These are phyloP conservation scores for Trametes elegans DNA, from an alignment of 768 basidiomycete genomes.

Conservation along the genomic window DNA sequence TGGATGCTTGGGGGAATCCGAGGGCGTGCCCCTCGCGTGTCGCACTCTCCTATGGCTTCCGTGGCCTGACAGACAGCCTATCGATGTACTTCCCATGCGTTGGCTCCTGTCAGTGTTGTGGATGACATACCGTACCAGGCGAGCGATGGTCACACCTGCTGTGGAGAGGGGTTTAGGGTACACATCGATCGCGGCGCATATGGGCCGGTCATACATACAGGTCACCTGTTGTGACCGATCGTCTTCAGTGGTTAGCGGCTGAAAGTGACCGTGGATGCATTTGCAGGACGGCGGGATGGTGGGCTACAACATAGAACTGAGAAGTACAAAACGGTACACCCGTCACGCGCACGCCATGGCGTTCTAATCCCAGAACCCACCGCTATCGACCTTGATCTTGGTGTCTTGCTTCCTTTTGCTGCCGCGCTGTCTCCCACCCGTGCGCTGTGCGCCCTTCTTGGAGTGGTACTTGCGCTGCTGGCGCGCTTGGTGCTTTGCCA, in stretches of 20 bases:
- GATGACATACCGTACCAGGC: conserved; percentile 3
- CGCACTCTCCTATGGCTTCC: not conserved
- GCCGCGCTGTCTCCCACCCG: conserved; percentile 66
- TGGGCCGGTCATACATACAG: not conserved
- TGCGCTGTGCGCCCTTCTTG: conserved; percentile 59
- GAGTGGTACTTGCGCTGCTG: conserved; percentile 79
- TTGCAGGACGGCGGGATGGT: no score
- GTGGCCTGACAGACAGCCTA: not conserved
- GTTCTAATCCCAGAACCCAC: conserved; percentile 48
- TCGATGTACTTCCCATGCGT: not conserved
- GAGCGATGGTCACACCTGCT: not conserved
- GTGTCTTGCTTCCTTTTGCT: conserved; percentile 85
- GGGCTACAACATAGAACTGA: not conserved
- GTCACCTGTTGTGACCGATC: no score
- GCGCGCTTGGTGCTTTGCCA: conserved; percentile 55
- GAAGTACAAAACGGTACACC: not conserved
- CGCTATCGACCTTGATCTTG: conserved; percentile 56
- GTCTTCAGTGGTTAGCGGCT: no score
- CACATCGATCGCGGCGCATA: not conserved
- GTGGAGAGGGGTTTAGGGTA: not conserved
- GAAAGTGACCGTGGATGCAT: no score
- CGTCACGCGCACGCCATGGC: not conserved
- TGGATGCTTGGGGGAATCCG: no score
- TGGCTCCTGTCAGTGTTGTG: not conserved
- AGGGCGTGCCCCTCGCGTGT: not conserved